phyloP scores from a whole-genome alignment of 2,329 filamentous ascomycete genomes.

The Trichophyton simii region DNA sequence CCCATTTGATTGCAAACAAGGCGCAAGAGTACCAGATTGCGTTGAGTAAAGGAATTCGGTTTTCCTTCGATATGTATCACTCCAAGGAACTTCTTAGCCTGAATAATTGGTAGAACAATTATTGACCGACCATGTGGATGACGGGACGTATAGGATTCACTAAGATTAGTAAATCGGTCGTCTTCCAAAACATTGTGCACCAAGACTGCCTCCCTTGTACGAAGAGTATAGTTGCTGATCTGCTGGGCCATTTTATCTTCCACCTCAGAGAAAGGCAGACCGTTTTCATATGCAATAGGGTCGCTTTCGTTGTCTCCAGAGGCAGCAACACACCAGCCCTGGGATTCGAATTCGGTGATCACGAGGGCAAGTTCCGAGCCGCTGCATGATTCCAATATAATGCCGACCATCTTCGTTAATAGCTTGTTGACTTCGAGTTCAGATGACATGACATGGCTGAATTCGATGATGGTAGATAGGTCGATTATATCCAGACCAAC shows the following conservation, averaged over 20 bases:
- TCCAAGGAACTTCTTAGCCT: slow-evolving; percentile 47
- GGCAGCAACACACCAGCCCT: slow-evolving; percentile 50
- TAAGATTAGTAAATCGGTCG: slow-evolving; percentile 51
- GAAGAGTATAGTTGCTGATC: slow-evolving; percentile 49
- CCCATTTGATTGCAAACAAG: slow-evolving; percentile 52
- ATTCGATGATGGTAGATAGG: slow-evolving; percentile 50
- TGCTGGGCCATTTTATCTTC: slow-evolving; percentile 49
- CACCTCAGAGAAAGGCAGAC: slow-evolving; percentile 44
- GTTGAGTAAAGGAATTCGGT: slow-evolving; percentile 52
- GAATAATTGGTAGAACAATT: slow-evolving; percentile 51
- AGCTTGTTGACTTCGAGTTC: slow-evolving; percentile 52
- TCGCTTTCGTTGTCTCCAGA: slow-evolving; percentile 45
- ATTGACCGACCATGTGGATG: slow-evolving; percentile 48
- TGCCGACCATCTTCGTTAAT: slow-evolving; percentile 50
- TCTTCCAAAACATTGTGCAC: slow-evolving; percentile 52
- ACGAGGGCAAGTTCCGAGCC: slow-evolving; percentile 48
- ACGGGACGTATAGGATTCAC: slow-evolving; percentile 41
- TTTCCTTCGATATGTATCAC: slow-evolving; percentile 51
- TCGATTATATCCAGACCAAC: slow-evolving; percentile 48
- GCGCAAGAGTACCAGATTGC: slow-evolving; percentile 40
- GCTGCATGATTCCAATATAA: slow-evolving; percentile 52
- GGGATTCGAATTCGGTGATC: slow-evolving; percentile 44
- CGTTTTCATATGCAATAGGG: slow-evolving; percentile 41
- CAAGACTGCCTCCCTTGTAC: slow-evolving; percentile 52
- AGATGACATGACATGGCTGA: slow-evolving; percentile 52